Base-by-base conservation (phyloP, 768 basidiomycete genomes). In the Termitomyces sp. region DNA sequence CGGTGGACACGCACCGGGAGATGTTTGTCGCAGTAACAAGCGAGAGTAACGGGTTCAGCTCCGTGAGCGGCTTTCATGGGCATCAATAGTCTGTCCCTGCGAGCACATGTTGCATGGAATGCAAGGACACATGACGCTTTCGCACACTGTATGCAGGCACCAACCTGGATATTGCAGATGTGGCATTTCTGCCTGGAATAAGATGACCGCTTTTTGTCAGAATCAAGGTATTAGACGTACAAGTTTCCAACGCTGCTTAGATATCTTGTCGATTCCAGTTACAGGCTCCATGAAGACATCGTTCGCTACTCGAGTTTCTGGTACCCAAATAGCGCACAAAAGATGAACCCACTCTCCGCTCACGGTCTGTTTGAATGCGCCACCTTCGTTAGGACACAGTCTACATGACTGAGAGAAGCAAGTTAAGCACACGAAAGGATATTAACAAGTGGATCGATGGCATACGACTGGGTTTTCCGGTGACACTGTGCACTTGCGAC, bases 261-360 rank as follows among this genome's bases (percentile, higher is more conserved):
- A 84, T 43, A 99, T 89, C 58, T 76, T 82, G 48, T 98, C 92
- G 0, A 93, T 80, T 4, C 91, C 92, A 2, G 92, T 91, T 27
- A 99, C 86, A 35, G 97, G 97, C 64, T 99, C 97, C 97, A 98
- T 98, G 66, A 98, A 97, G 11, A 94, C 89, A 40, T 94, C 88
- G 68, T 98, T 98, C 18, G 87, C 87, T 1, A 98, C 91, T 22
- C 87, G 82, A 13, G 93, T 91, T 68, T 98, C 96, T 0, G 96
- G 95, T 3, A 98, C 86, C 93, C 94, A 99, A 50, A 99, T 95
- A 3, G 96, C 94, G 63, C 97, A 99, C 0, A 98, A 79, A 0
- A 99, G 76, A 68, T 99, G 97, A 0, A 94, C 90, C 97, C 97
- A 99, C 57, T 93, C 88, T 0, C 92, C 94, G 29, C 86, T 78